Evolutionary conservation across 1,284 basidiomycete genomes (phyloP), one percentile per base, ranked within the genome.

Genomic region (Ceratobasidium papillatum): DNA sequence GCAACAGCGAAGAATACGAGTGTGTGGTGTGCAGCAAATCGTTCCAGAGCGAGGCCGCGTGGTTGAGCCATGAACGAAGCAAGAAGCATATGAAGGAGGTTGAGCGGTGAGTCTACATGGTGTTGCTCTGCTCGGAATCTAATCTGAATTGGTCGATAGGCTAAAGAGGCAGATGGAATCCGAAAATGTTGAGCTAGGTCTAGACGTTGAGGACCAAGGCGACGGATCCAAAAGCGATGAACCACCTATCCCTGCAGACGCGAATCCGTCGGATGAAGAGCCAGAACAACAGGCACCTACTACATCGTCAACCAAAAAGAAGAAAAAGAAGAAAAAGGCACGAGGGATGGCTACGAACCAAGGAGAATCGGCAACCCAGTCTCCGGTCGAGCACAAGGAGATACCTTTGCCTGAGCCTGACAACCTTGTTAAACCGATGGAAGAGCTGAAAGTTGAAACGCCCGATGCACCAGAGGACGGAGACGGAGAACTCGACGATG

Each of bases 21-120:
- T 99, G 98, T 80, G 92, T 99, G n/a, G 97, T 93, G 2, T 99
- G 98, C 80, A 87, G 89, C 71, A 99, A 98, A 84, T 87, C 87
- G 0, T 99, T 99, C 82, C 87, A 92, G 79, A 96, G 92, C 78
- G 95, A 98, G 80, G 94, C 95, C 0, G 94, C 95, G 19, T 99
- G 96, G 95, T 87, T 91, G 78, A 99, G 96, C 81, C 98, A 99
- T 78, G 98, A 99, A 82, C 86, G 95, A 78, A 98, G 96, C 82
- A 94, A 94, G 82, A 99, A 97, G 82, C 98, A 99, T 81, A 83
- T 94, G 81, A 95, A 93, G 82, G 93, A 94, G 76, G 90, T 97
- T 19, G 94, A 94, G 80, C 85, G 84, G 85, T 86, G 74, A 76
- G 83, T 68, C 11, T 63, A 2, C 3, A 14, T 36, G 38, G 11